Evolutionary conservation across 2,329 filamentous ascomycete species (phyloP), one percentile per base, ranked within the genome.

Genomic region (Aulographum hederae): DNA sequence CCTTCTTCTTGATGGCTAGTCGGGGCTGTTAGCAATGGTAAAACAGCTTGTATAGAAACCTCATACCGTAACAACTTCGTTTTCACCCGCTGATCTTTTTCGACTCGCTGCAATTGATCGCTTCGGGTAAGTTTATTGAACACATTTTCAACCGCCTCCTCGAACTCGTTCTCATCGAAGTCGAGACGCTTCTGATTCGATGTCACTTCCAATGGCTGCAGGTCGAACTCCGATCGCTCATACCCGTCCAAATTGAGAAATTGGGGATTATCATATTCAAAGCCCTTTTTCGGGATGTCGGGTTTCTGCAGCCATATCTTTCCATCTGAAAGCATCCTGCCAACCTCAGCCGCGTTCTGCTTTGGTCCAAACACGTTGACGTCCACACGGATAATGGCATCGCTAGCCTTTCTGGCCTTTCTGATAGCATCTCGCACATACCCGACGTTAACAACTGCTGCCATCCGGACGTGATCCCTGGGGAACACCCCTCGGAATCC

Each of bases 351-450:
- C 8, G n/a, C 8, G 8, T 25, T 8, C 8, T 8, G n/a, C 8
- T 8, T 8, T 25, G 21, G 21, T 25, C 21, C 21, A 25, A 8
- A 25, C n/a, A 25, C n/a, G 21, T 25, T 25, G 21, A 25, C n/a
- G n/a, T 25, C 21, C n/a, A 25, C n/a, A 25, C 21, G 21, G n/a
- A n/a, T n/a, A 25, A 25, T 25, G 21, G 21, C 21, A n/a, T 25
- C 21, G 8, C n/a, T 25, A 25, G 21, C 8, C 8, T 25, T 25
- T 8, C 8, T 8, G 8, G 21, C 21, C n/a, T n/a, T 25, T 8
- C 21, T n/a, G 8, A 25, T 8, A 25, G 21, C 21, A 8, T 25
- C 21, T 8, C 21, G 21, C 8, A 25, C n/a, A n/a, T n/a, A n/a
- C n/a, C n/a, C n/a, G n/a, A n/a, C n/a, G n/a, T n/a, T n/a, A n/a